These are phyloP conservation scores for Penicillium sp. DNA, from an alignment of 2,329 filamentous ascomycete genomes.

Conservation along the genomic window DNA sequence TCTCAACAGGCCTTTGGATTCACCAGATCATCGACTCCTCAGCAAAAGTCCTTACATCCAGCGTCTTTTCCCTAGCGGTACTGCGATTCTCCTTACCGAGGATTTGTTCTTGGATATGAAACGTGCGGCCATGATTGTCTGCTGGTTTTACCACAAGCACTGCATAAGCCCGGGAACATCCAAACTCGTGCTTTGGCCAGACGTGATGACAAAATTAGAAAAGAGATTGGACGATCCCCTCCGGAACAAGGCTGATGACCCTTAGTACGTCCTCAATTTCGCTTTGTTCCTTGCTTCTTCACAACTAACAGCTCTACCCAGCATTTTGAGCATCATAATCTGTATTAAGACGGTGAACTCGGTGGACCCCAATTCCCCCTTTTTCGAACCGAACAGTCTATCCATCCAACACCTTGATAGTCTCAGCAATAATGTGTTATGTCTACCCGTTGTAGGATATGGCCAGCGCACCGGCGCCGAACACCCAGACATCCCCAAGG, in stretches of 20 bases:
- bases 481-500: constrained; percentile 22
- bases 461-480: constrained; percentile 28
- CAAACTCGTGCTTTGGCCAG: constrained; percentile 40
- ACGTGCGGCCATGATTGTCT: constrained; percentile 33
- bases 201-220: constrained; percentile 36
- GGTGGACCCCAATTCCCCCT: constrained; percentile 4
- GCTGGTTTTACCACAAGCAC: constrained; percentile 34
- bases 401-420: constrained; percentile 25
- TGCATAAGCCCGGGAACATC: constrained; percentile 22
- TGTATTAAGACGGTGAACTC: constrained; percentile 30
- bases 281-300: background rate
- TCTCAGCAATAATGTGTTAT: constrained; percentile 30
- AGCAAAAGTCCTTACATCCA: constrained; percentile 24
- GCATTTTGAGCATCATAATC: constrained; percentile 5
- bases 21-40: constrained; percentile 14
- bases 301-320: background rate
- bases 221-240: constrained; percentile 20
- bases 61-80: constrained; percentile 40
- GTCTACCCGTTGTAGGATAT: constrained; percentile 29
- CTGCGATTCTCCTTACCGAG: constrained; percentile 43
- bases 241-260: constrained; percentile 8
- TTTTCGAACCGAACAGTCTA: constrained; percentile 18
- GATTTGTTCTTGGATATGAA: constrained; percentile 34
- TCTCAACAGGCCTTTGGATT: constrained; percentile 26
- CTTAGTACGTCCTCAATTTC: background rate